Conservation (phyloP, 2,329 filamentous ascomycete genomes). For the Hypoxylon sp. region DNA sequence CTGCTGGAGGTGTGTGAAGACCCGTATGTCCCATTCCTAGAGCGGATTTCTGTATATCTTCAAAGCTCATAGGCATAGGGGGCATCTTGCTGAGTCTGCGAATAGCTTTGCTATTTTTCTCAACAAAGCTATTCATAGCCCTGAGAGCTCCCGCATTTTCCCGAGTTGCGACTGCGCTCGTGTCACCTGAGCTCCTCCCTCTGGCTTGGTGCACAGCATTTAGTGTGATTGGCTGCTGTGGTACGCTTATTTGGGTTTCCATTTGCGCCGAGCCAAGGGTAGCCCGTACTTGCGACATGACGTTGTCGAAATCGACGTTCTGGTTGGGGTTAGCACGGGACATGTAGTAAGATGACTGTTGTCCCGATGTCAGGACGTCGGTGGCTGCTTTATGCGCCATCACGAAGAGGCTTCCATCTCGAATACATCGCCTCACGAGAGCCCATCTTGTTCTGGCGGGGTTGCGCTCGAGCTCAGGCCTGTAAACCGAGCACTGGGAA, state of each 20-base stretch:
- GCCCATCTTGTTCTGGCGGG: constrained; percentile 68
- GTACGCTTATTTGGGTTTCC: constrained; percentile 43
- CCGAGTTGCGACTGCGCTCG: constrained; percentile 59
- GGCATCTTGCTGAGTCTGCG: constrained; percentile 61
- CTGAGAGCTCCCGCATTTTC: constrained; percentile 61
- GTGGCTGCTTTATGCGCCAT: constrained; percentile 57
- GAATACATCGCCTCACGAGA: constrained; percentile 63
- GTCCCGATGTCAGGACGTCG: constrained; percentile 50
- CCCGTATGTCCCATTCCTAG: constrained; percentile 41
- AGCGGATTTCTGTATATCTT: constrained; percentile 52
- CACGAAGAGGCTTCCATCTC: constrained; percentile 68
- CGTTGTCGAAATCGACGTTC: constrained; percentile 62
- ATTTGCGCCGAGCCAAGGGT: constrained; percentile 50
- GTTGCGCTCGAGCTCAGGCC: constrained; percentile 67
- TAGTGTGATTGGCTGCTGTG: constrained; percentile 53
- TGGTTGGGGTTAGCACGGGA: constrained; percentile 51
- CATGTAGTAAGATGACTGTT: constrained; percentile 48
- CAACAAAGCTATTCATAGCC: constrained; percentile 63
- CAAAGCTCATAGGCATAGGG: constrained; percentile 53
- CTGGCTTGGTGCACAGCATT: constrained; percentile 61
- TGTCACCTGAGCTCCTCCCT: constrained; percentile 54
- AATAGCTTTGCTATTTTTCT: constrained; percentile 61
- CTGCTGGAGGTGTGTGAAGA: constrained; percentile 35
- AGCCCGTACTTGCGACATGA: constrained; percentile 61
- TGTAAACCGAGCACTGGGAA: constrained; percentile 64